phyloP scores from a whole-genome alignment of 768 basidiomycete genomes.

The Butyriboletus loyo region DNA sequence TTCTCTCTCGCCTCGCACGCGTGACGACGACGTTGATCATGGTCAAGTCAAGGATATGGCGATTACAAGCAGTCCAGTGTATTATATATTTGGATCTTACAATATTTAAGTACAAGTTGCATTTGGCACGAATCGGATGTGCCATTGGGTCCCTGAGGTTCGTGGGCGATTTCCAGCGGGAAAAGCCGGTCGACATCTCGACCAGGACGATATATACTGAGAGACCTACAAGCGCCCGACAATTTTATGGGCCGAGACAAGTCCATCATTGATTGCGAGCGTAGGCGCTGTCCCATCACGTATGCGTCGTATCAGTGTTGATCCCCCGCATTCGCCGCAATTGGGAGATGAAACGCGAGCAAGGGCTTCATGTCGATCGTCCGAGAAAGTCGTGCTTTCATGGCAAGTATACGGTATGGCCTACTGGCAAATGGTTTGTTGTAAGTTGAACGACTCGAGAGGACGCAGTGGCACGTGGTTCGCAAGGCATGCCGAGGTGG shows the following conservation, averaged over 20 bases:
- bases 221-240: not conserved
- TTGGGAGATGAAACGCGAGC: not conserved
- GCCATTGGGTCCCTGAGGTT: no score
- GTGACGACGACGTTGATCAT: slow-evolving; percentile 3
- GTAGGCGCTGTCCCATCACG: no score
- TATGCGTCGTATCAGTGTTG: not conserved
- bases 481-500: not conserved
- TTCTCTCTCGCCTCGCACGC: slow-evolving; percentile 4
- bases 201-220: no score
- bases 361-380: not conserved
- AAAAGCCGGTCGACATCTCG: no score
- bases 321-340: not conserved
- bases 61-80: not conserved
- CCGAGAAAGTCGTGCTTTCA: no score
- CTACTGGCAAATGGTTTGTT: no score
- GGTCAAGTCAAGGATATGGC: slow-evolving; percentile 1
- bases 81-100: slow-evolving; percentile 18
- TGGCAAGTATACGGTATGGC: no score
- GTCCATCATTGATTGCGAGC: no score
- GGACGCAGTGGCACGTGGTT: not conserved
- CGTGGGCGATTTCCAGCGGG: no score
- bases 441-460: no score
- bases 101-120: slow-evolving; percentile 17
- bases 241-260: no score
- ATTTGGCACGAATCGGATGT: not conserved